Evolutionary conservation across 495 filamentous ascomycete genomes (phyloP).

Genomic region (Podospora pseudocomata): DNA sequence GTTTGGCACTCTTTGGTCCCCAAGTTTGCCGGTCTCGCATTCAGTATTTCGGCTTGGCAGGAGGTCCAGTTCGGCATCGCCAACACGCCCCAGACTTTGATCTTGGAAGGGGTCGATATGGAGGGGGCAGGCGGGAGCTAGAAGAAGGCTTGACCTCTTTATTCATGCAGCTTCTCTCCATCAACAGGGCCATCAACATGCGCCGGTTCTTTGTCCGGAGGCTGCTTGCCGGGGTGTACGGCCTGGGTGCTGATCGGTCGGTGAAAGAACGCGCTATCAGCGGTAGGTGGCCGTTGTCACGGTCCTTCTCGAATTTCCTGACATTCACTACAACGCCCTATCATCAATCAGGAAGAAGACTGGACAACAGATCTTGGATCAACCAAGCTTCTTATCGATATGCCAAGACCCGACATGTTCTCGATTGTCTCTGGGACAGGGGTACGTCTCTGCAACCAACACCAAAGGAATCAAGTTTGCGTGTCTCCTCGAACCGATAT

Average conservation of each 20-base stretch:
- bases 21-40: neutral
- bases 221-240: neutral
- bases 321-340: neutral
- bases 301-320: slow-evolving; percentile 2
- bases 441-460: neutral
- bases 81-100: neutral
- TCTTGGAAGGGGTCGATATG: neutral
- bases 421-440: neutral
- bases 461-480: neutral
- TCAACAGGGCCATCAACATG: neutral
- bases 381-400: slow-evolving; percentile 4
- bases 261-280: neutral
- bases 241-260: neutral
- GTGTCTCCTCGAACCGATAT: too few relatives aligned
- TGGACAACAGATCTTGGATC: slow-evolving; percentile 8
- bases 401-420: neutral
- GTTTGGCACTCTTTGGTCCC: neutral
- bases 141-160: neutral
- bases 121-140: neutral
- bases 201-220: neutral
- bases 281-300: neutral
- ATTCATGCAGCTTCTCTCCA: neutral
- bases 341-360: neutral
- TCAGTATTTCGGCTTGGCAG: neutral
- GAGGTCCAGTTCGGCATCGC: neutral